These are phyloP conservation scores for Quercus tomentella DNA, from an alignment of 331 rosid genomes.

Conservation along the genomic window DNA sequence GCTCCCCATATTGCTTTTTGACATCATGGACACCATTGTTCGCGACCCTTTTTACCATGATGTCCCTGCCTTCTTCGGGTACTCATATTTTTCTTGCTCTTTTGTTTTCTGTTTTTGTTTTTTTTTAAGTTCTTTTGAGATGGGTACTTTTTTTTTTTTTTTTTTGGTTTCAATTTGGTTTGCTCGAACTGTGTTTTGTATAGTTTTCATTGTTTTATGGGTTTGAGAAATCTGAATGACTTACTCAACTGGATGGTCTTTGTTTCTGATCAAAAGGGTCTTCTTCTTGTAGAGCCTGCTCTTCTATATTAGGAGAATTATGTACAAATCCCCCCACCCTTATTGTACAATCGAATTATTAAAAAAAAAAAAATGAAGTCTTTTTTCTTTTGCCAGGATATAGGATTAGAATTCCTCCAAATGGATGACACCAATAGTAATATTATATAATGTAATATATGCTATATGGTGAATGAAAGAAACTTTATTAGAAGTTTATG, in stretches of 20 bases:
- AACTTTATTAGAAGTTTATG: no score
- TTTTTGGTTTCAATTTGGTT: background rate
- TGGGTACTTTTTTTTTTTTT: background rate
- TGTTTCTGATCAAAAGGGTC: background rate
- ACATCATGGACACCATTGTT: slow-evolving; percentile 89
- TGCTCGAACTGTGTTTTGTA: background rate
- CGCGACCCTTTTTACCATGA: slow-evolving; percentile 91
- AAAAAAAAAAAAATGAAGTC: no score
- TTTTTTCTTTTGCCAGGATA: no score
- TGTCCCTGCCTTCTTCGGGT: slow-evolving; percentile 88
- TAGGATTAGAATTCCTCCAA: no score
- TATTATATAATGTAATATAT: no score
- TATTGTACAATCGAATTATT: no score
- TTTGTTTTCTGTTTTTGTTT: background rate
- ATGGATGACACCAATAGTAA: no score
- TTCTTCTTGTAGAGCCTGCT: background rate
- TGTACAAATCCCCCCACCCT: no score
- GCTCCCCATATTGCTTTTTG: slow-evolving; percentile 78
- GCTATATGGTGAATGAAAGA: background rate
- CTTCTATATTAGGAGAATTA: no score
- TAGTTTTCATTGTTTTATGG: background rate
- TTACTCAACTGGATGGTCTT: background rate
- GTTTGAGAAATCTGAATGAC: background rate
- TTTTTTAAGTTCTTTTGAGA: background rate
- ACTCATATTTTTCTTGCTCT: background rate